These are phyloP conservation scores for Scutellaria minor DNA, from an alignment of 257 asterid genomes.

Conservation along the genomic window DNA sequence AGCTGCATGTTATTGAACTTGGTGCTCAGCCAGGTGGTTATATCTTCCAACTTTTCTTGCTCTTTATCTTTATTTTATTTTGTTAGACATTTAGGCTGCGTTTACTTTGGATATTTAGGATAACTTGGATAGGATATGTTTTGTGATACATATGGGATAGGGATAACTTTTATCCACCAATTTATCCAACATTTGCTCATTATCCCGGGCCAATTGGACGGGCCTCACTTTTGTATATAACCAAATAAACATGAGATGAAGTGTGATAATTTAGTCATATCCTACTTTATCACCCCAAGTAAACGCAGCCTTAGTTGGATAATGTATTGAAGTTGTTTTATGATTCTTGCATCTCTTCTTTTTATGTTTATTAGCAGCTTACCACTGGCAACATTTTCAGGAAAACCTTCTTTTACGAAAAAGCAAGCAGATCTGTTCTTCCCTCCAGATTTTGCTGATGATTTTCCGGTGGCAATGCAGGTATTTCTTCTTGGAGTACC, in stretches of 20 bases:
- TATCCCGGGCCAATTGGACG: too few relatives aligned
- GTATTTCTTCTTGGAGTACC: conserved; percentile 42
- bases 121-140: too few relatives aligned
- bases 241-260: too few relatives aligned
- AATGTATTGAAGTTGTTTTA: neutral
- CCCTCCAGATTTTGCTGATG: conserved; percentile 95
- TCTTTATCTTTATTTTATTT: conserved; percentile 14
- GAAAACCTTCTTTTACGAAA: conserved; percentile 83
- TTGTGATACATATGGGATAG: too few relatives aligned
- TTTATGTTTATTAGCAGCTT: conserved; percentile 31
- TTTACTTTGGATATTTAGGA: too few relatives aligned
- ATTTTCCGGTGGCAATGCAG: conserved; percentile 98
- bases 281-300: too few relatives aligned
- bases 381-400: conserved; percentile 41
- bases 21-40: conserved; percentile 79
- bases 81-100: too few relatives aligned
- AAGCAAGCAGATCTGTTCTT: conserved; percentile 96
- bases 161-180: too few relatives aligned
- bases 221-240: too few relatives aligned
- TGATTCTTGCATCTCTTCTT: neutral
- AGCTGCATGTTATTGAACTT: conserved; percentile 76
- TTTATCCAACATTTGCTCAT: too few relatives aligned
- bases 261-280: too few relatives aligned
- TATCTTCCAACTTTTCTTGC: conserved; percentile 8
- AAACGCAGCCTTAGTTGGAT: conserved; percentile 3